Base-by-base conservation (phyloP, 345 rosid genomes). In the Eucalyptus decipiens region DNA sequence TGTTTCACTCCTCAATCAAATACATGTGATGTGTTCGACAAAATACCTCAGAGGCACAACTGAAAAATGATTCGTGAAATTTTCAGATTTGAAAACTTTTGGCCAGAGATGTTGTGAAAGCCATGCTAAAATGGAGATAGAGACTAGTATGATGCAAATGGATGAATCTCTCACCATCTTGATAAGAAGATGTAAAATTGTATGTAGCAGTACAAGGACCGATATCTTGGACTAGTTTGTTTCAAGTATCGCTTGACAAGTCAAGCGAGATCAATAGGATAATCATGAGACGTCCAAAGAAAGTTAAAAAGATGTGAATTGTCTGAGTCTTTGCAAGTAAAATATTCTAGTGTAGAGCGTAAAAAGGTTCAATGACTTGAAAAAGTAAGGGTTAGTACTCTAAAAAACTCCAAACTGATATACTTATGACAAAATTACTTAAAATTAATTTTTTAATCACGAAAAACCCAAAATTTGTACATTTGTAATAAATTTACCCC, bases 401-500 rank as follows among this genome's bases (percentile, higher is more conserved):
- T 6, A 1, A 50, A 50, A 50, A 16, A 32, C 49, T 83, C 10
- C 80, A 92, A 67, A 24, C 92, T 2, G 0, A 50, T 16, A 50
- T 1, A 50, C 7, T 50, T 16, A 50, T 50, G 1, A 50, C 3
- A 50, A 50, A 6, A 50, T 50, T 50, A 2, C 3, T 7, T 0
- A 1, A 50, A 6, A 50, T 50, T 50, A 50, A 50, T 50, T 50
- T 50, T 50, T 50, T 16, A 3, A 17, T 1, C 8, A 50, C 8
- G 0, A 50, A 50, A 50, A 16, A 16, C 1, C 0, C 8, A 0
- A 50, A 50, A 50, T 0, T 6, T 0, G 0, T 2, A 16, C 3
- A 16, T 19, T 50, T 50, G 19, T 50, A 50, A 50, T 2, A 50
- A 16, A 50, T 50, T 50, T 2, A 16, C 52, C 51, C 0, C 0